phyloP scores from a whole-genome alignment of 495 filamentous ascomycete species.

The Evansstolkia leycettana region DNA sequence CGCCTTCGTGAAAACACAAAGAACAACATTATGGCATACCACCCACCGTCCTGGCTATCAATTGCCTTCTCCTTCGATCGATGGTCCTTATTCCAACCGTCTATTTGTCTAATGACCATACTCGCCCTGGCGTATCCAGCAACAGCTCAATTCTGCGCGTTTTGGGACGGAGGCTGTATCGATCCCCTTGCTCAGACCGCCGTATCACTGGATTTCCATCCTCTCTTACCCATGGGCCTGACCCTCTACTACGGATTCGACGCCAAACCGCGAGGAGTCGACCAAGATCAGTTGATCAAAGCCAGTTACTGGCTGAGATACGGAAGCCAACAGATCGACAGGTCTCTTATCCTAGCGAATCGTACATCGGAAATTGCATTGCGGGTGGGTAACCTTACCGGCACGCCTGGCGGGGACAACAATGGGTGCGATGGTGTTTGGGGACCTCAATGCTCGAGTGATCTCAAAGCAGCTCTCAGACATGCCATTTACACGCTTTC shows the following conservation, averaged over 20 bases:
- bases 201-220: slow-evolving; percentile 22
- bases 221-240: slow-evolving; percentile 25
- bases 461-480: slow-evolving; percentile 20
- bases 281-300: slow-evolving; percentile 28
- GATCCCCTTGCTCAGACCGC: slow-evolving; percentile 32
- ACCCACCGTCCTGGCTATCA: slow-evolving; percentile 2
- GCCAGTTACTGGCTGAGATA: slow-evolving; percentile 30
- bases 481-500: slow-evolving; percentile 17
- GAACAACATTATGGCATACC: slow-evolving; percentile 2
- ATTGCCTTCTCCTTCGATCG: slow-evolving; percentile 12
- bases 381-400: slow-evolving; percentile 30
- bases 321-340: slow-evolving; percentile 17
- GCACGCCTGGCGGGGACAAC: slow-evolving; percentile 20
- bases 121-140: not conserved
- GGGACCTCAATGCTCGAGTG: slow-evolving; percentile 22
- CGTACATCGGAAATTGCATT: slow-evolving; percentile 29
- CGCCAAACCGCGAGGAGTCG: slow-evolving; percentile 19
- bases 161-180: slow-evolving; percentile 28
- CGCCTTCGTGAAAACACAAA: slow-evolving; percentile 4
- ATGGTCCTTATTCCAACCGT: slow-evolving; percentile 7
- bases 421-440: slow-evolving; percentile 34
- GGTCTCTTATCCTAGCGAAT: slow-evolving; percentile 20
- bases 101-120: not conserved
- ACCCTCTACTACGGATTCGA: slow-evolving; percentile 31
- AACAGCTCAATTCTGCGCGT: slow-evolving; percentile 25